These are phyloP conservation scores for Cubamyces lactineus DNA, from an alignment of 768 basidiomycete genomes.

Conservation along the genomic window DNA sequence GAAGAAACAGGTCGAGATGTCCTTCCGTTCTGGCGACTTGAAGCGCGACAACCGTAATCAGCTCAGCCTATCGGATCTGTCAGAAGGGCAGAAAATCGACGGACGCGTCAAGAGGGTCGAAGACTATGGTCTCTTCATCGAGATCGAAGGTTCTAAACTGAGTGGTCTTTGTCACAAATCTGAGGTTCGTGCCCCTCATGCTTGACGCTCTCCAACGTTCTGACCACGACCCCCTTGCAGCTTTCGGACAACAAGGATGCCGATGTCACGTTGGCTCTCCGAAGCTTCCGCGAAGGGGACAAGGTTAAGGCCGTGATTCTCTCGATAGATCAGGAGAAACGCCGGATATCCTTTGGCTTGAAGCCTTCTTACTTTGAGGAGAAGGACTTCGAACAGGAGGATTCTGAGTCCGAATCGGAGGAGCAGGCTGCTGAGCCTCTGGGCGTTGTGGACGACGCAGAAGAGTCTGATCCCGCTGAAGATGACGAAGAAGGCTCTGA, in stretches of 20 bases:
- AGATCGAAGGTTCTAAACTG: slow-evolving; percentile 82
- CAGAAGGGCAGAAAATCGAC: slow-evolving; percentile 78
- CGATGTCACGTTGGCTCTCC: slow-evolving; percentile 76
- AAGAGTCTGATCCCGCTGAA: slow-evolving; percentile 22
- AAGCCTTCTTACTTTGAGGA: slow-evolving; percentile 87
- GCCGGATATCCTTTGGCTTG: slow-evolving; percentile 78
- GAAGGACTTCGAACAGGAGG: slow-evolving; percentile 56
- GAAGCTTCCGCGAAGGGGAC: slow-evolving; percentile 86
- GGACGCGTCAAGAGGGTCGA: slow-evolving; percentile 83
- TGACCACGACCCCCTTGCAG: slow-evolving; percentile 42
- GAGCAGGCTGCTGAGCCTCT: slow-evolving; percentile 28
- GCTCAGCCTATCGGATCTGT: slow-evolving; percentile 57
- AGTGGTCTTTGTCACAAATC: slow-evolving; percentile 94
- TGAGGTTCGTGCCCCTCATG: slow-evolving; percentile 54
- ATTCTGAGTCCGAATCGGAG: slow-evolving; percentile 34
- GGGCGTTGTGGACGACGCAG: slow-evolving; percentile 38
- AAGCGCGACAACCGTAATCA: slow-evolving; percentile 42
- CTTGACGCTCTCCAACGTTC: slow-evolving; percentile 3
- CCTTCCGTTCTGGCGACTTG: slow-evolving; percentile 72
- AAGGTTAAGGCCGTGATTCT: slow-evolving; percentile 78
- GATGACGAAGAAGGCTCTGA: slow-evolving; percentile 8
- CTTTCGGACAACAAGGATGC: slow-evolving; percentile 87
- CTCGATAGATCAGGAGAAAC: slow-evolving; percentile 73
- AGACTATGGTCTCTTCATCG: slow-evolving; percentile 90
- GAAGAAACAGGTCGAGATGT: slow-evolving; percentile 86